Evolutionary conservation across 805 yeast species (phyloP).

Genomic region (Teunomyces kruisii): DNA sequence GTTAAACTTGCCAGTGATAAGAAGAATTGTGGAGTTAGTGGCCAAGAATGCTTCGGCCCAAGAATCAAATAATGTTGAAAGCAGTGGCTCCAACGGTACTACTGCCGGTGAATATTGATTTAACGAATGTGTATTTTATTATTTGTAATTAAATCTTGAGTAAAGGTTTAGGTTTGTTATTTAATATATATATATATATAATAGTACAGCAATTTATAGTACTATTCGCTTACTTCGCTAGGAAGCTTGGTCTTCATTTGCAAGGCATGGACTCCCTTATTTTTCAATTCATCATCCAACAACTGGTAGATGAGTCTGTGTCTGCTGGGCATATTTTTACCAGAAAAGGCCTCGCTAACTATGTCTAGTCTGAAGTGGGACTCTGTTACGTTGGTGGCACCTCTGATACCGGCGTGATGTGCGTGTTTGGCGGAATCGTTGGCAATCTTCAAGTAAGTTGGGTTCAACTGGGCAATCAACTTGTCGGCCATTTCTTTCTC

Average conservation of each 20-base stretch:
- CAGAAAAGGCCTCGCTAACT: constrained; percentile 67
- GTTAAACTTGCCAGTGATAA: constrained; percentile 84
- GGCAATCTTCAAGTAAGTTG: constrained; percentile 47
- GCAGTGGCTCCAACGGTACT: constrained; percentile 7
- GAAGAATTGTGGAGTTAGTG: constrained; percentile 84
- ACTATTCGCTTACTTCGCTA: not conserved
- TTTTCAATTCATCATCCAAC: constrained; percentile 68
- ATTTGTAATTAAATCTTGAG: not conserved
- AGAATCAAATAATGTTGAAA: constrained; percentile 33
- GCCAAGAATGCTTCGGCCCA: constrained; percentile 79
- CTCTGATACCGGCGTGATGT: constrained; percentile 80
- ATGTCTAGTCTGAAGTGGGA: constrained; percentile 80
- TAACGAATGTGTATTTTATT: constrained; percentile 5
- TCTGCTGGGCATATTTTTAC: constrained; percentile 66
- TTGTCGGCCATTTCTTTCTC: constrained; percentile 48
- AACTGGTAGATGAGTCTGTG: constrained; percentile 73
- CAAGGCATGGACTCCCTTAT: constrained; percentile 80
- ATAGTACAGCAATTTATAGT: not conserved
- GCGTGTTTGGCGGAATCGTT: constrained; percentile 90
- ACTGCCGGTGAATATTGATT: constrained; percentile 1
- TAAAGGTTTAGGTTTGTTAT: constrained; percentile 1
- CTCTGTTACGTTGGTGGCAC: constrained; percentile 69
- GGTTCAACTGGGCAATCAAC: constrained; percentile 43
- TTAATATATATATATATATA: not conserved
- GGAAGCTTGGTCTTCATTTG: constrained; percentile 80